Evolutionary conservation across 805 yeast species (phyloP).

Genomic region (Citeromyces matritensis): DNA sequence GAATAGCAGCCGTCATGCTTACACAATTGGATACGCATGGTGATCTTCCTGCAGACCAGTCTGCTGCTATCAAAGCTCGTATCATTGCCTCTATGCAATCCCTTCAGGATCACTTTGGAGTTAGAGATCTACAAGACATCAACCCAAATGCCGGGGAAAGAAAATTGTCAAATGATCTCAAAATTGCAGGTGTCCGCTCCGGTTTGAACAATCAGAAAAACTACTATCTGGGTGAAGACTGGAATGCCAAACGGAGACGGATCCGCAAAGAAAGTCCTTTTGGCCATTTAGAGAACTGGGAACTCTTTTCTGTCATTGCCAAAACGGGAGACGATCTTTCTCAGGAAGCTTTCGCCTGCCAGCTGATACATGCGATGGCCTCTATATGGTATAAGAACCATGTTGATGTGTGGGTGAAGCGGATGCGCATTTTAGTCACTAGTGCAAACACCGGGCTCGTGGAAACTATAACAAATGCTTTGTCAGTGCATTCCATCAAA

Average conservation of each 20-base stretch:
- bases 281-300: slow-evolving; percentile 91
- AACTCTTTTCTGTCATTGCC: slow-evolving; percentile 85
- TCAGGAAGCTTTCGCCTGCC: slow-evolving; percentile 97
- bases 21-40: slow-evolving; percentile 68
- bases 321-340: slow-evolving; percentile 93
- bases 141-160: slow-evolving; percentile 80
- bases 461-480: slow-evolving; percentile 90
- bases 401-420: slow-evolving; percentile 79
- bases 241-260: slow-evolving; percentile 71
- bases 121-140: slow-evolving; percentile 29
- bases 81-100: slow-evolving; percentile 64
- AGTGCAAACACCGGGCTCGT: slow-evolving; percentile 86
- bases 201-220: slow-evolving; percentile 13
- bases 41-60: slow-evolving; percentile 39
- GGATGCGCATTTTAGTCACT: slow-evolving; percentile 85
- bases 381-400: slow-evolving; percentile 63
- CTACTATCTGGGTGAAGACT: slow-evolving; percentile 74
- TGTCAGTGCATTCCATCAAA: slow-evolving; percentile 87
- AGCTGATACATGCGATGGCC: slow-evolving; percentile 75
- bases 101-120: slow-evolving; percentile 54
- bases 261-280: slow-evolving; percentile 64
- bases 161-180: slow-evolving; percentile 82
- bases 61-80: slow-evolving; percentile 50
- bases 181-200: slow-evolving; percentile 54
- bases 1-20: slow-evolving; percentile 92